phyloP scores from a whole-genome alignment of 2,329 filamentous ascomycete species.

The Aschersonia sp. region DNA sequence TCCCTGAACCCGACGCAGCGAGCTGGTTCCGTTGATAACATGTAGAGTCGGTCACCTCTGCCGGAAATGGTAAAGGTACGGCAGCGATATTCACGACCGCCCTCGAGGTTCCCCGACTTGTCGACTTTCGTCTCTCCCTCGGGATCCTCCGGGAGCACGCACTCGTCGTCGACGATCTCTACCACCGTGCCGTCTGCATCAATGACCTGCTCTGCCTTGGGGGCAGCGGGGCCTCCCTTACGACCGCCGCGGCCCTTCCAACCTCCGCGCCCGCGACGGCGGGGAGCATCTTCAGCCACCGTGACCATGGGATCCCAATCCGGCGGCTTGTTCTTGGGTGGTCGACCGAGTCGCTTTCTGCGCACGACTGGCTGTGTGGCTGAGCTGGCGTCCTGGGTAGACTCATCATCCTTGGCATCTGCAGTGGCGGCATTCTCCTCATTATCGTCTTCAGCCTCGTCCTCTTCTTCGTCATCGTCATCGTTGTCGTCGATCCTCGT shows the following conservation, averaged over 20 bases:
- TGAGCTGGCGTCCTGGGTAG: slow-evolving; percentile 36
- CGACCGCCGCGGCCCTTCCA: slow-evolving; percentile 55
- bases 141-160: slow-evolving; percentile 70
- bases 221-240: slow-evolving; percentile 55
- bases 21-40: slow-evolving; percentile 95
- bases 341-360: slow-evolving; percentile 67
- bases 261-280: slow-evolving; percentile 52
- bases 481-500: slow-evolving; percentile 20
- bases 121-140: slow-evolving; percentile 92
- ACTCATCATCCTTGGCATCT: slow-evolving; percentile 23
- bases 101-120: slow-evolving; percentile 69
- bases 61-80: slow-evolving; percentile 85
- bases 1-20: slow-evolving; percentile 94
- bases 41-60: slow-evolving; percentile 77
- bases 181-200: slow-evolving; percentile 90
- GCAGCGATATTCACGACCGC: slow-evolving; percentile 82
- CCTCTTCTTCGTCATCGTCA: slow-evolving; percentile 16
- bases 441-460: slow-evolving; percentile 28
- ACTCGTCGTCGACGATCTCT: slow-evolving; percentile 84
- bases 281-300: slow-evolving; percentile 42
- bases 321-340: slow-evolving; percentile 70
- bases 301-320: slow-evolving; percentile 58
- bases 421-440: slow-evolving; percentile 20
- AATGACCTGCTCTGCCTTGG: slow-evolving; percentile 69
- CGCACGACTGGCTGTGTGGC: slow-evolving; percentile 50